Conservation (phyloP, 768 basidiomycete species). For the Ramaria rubella region DNA sequence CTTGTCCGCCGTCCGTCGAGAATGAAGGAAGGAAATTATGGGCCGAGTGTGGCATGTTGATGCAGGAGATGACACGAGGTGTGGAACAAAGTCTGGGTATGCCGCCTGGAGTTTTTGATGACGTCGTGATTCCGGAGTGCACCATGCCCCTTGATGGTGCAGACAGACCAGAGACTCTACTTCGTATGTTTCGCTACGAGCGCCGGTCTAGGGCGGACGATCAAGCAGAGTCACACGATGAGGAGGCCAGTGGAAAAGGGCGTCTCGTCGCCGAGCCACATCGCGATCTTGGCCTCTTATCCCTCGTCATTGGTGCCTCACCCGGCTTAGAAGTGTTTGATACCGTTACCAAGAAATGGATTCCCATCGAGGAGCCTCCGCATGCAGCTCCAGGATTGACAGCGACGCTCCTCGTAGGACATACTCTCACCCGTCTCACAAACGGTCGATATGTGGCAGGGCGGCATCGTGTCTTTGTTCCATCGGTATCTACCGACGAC, state of each 20-base stretch:
- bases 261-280: slow-evolving; percentile 15
- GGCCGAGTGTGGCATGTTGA: slow-evolving; percentile 10
- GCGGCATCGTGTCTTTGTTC: slow-evolving; percentile 16
- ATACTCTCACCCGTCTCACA: slow-evolving; percentile 15
- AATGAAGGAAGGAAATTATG: slow-evolving; percentile 6
- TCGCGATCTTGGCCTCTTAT: slow-evolving; percentile 15
- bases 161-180: slow-evolving; percentile 12
- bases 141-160: slow-evolving; percentile 6
- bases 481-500: slow-evolving; percentile 1
- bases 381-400: slow-evolving; percentile 9
- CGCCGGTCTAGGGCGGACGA: slow-evolving; percentile 6
- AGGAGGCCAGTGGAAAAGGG: slow-evolving; percentile 1
- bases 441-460: slow-evolving; percentile 14
- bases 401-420: slow-evolving; percentile 15
- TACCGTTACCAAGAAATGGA: slow-evolving; percentile 5
- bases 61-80: slow-evolving; percentile 12
- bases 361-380: slow-evolving; percentile 14
- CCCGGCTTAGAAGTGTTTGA: slow-evolving; percentile 17
- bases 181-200: slow-evolving; percentile 17
- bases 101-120: background rate
- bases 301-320: slow-evolving; percentile 15
- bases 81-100: slow-evolving; percentile 13
- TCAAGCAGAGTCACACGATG: background rate
- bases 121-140: slow-evolving; percentile 6
- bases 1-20: slow-evolving; percentile 6